Conservation (phyloP, 441 rosid species). For the Populus trichocarpa region DNA sequence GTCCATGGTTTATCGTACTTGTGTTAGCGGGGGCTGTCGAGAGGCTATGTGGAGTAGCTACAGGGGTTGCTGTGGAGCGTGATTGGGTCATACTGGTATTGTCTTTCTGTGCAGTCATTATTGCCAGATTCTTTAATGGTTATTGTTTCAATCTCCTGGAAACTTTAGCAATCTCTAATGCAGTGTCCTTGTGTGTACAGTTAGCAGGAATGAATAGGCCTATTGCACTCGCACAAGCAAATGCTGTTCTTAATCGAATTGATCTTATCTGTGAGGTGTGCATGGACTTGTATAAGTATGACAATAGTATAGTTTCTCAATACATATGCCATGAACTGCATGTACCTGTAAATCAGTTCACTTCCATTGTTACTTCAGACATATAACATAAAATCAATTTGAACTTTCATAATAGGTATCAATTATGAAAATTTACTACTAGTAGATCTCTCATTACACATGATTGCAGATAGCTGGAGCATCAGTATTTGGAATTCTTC, state of each 20-base stretch:
- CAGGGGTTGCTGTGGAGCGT: conserved; percentile 87
- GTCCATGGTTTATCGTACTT: conserved; percentile 78
- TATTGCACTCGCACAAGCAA: conserved; percentile 86
- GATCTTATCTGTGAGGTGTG: conserved; percentile 89
- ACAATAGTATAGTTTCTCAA: neutral
- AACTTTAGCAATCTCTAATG: conserved; percentile 14
- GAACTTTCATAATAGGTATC: conserved; percentile 1
- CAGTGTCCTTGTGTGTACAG: conserved; percentile 32
- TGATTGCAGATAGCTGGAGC: conserved; percentile 78
- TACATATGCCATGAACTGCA: neutral
- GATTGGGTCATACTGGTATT: conserved; percentile 95
- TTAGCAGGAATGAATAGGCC: conserved; percentile 90
- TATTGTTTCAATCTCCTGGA: conserved; percentile 8
- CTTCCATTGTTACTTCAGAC: neutral
- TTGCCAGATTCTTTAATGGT: neutral
- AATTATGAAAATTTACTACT: neutral
- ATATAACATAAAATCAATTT: neutral
- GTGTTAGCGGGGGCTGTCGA: conserved; percentile 74
- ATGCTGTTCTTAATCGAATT: conserved; percentile 82
- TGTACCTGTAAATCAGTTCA: neutral
- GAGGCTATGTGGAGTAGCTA: conserved; percentile 76
- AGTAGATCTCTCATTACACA: conserved; percentile 5
- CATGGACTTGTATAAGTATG: conserved; percentile 2
- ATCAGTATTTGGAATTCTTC: conserved; percentile 73
- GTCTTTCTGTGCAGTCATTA: conserved; percentile 14